Conservation (phyloP, 106 monocot species). For the Allium fistulosum region DNA sequence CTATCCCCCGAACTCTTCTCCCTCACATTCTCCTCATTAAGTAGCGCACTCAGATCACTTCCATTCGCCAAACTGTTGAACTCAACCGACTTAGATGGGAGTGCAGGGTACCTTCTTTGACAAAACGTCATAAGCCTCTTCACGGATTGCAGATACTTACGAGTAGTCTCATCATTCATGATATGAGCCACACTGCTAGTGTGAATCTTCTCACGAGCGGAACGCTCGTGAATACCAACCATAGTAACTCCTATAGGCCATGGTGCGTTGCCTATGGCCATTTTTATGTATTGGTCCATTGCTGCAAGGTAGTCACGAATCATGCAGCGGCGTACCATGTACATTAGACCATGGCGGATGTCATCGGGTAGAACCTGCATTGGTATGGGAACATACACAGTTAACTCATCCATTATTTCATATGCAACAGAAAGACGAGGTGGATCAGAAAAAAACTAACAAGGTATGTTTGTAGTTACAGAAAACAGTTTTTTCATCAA, state of each 20-base stretch:
- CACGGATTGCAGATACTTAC: slow-evolving; percentile 89
- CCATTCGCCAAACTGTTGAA: slow-evolving; percentile 98
- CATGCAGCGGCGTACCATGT: slow-evolving; percentile 84
- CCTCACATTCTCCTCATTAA: slow-evolving; percentile 40
- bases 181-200: slow-evolving; percentile 98
- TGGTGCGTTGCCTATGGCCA: slow-evolving; percentile 93
- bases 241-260: slow-evolving; percentile 99
- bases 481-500: too few relatives aligned
- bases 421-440: background rate
- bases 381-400: background rate
- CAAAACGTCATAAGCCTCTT: slow-evolving; percentile 96
- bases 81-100: slow-evolving; percentile 90
- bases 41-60: slow-evolving; percentile 69
- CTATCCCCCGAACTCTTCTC: slow-evolving; percentile 37
- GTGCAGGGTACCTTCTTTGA: slow-evolving; percentile 71
- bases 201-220: slow-evolving; percentile 96
- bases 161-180: slow-evolving; percentile 97
- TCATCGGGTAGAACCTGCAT: slow-evolving; percentile 86
- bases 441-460: background rate
- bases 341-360: slow-evolving; percentile 71
- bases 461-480: too few relatives aligned
- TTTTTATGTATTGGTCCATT: slow-evolving; percentile 96
- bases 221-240: slow-evolving; percentile 99
- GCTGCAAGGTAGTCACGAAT: slow-evolving; percentile 91
- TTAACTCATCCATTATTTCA: too few relatives aligned